Evolutionary conservation across 2,329 filamentous ascomycete genomes (phyloP).

Genomic region (Ceratocystis variospora): DNA sequence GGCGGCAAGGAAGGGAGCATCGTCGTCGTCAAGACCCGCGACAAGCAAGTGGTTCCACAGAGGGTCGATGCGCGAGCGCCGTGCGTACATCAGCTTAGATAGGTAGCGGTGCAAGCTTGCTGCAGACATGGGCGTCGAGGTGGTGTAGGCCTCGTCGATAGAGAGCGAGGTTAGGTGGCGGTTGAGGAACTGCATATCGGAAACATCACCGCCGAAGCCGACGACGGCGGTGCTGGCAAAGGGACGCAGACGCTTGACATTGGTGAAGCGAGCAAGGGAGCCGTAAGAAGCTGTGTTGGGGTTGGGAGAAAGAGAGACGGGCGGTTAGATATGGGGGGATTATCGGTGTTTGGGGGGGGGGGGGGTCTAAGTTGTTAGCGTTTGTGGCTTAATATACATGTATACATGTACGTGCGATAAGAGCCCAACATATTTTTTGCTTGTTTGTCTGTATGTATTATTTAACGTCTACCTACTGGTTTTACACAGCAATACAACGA

Average conservation of each 20-base stretch:
- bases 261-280: slow-evolving; percentile 88
- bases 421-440: neutral
- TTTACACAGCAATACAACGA: too few relatives aligned
- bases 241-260: slow-evolving; percentile 84
- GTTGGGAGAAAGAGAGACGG: neutral
- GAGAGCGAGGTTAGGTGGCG: slow-evolving; percentile 75
- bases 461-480: too few relatives aligned
- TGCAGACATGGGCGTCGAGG: slow-evolving; percentile 51
- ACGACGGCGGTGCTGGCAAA: slow-evolving; percentile 76
- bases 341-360: neutral
- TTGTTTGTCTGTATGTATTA: neutral
- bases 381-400: neutral
- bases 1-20: slow-evolving; percentile 76
- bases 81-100: slow-evolving; percentile 87
- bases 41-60: slow-evolving; percentile 95
- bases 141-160: slow-evolving; percentile 74
- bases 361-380: neutral
- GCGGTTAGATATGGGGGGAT: neutral
- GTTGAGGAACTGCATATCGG: slow-evolving; percentile 98
- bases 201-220: slow-evolving; percentile 93
- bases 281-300: slow-evolving; percentile 73
- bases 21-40: slow-evolving; percentile 67
- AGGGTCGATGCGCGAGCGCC: slow-evolving; percentile 89
- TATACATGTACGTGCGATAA: neutral
- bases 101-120: slow-evolving; percentile 96